Evolutionary conservation across 352 stramenopile species (phyloP).

Genomic region (Phytophthora syringae): DNA sequence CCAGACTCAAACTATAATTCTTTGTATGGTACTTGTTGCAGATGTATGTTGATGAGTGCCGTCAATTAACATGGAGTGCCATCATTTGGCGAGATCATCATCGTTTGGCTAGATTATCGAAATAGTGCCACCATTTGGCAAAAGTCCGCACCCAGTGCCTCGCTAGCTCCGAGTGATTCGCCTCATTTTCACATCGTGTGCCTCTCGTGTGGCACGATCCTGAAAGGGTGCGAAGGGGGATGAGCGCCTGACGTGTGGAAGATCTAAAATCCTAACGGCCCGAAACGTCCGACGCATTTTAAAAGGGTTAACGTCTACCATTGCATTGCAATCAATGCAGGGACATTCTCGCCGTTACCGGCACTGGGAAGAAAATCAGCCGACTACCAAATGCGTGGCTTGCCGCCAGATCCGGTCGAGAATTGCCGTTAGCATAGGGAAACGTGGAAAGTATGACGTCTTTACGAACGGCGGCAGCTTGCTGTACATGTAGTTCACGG

Average conservation of each 20-base stretch:
- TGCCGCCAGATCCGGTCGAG: constrained; percentile 13
- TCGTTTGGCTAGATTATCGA: too few species aligned
- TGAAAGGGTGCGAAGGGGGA: constrained; percentile 3
- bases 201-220: not conserved
- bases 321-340: too few species aligned
- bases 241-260: constrained; percentile 2
- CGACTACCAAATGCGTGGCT: too few species aligned
- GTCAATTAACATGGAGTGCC: too few species aligned
- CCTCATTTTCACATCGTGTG: not conserved
- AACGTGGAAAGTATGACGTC: constrained; percentile 38
- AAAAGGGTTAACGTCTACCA: too few species aligned
- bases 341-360: constrained; percentile 15
- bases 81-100: too few species aligned
- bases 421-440: constrained; percentile 32
- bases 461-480: constrained; percentile 16
- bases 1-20: too few species aligned
- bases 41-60: too few species aligned
- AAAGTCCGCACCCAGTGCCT: not conserved
- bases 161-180: not conserved
- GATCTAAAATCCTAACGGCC: not conserved
- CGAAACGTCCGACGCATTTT: too few species aligned
- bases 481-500: constrained; percentile 13
- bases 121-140: too few species aligned
- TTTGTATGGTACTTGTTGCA: too few species aligned
- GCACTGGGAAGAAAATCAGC: constrained; percentile 13